phyloP scores from a whole-genome alignment of 257 asterid genomes.

The Apocynum venetum region DNA sequence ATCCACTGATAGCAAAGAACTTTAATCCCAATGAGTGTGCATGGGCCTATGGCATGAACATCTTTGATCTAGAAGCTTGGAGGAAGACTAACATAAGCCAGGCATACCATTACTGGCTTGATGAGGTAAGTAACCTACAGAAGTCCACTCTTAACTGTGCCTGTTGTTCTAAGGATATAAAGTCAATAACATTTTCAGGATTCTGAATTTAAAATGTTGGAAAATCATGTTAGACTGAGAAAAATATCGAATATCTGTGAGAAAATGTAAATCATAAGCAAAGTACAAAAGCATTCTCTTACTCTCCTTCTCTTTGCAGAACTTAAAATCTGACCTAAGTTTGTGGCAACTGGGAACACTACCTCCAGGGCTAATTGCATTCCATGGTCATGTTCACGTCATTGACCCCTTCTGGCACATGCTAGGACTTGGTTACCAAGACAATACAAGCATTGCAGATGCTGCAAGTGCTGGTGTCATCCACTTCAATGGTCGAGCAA shows the following conservation, averaged over 20 bases:
- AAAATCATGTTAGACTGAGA: neutral
- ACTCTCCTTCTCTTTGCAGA: slow-evolving; percentile 41
- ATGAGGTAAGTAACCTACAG: slow-evolving; percentile 62
- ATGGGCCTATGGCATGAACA: slow-evolving; percentile 99
- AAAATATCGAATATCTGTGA: neutral
- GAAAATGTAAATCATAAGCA: slow-evolving; percentile 2
- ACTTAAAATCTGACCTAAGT: slow-evolving; percentile 82
- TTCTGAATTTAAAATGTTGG: neutral
- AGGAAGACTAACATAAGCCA: slow-evolving; percentile 74
- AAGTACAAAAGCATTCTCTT: neutral
- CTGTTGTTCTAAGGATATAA: neutral
- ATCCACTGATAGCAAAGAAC: slow-evolving; percentile 66
- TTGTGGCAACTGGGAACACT: slow-evolving; percentile 97
- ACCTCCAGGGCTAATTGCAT: slow-evolving; percentile 93
- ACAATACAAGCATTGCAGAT: slow-evolving; percentile 57
- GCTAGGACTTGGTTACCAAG: slow-evolving; percentile 94
- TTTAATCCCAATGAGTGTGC: slow-evolving; percentile 88
- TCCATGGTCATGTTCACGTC: slow-evolving; percentile 67
- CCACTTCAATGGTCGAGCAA: slow-evolving; percentile 94
- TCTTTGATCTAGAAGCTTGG: slow-evolving; percentile 89
- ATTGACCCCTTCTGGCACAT: slow-evolving; percentile 95
- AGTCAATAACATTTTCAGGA: neutral
- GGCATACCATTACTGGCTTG: slow-evolving; percentile 79
- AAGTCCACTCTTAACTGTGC: neutral
- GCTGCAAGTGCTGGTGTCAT: slow-evolving; percentile 81